Evolutionary conservation across 2,329 filamentous ascomycete genomes (phyloP), one percentile per base, ranked within the genome.

Genomic region (Curvularia lunata): DNA sequence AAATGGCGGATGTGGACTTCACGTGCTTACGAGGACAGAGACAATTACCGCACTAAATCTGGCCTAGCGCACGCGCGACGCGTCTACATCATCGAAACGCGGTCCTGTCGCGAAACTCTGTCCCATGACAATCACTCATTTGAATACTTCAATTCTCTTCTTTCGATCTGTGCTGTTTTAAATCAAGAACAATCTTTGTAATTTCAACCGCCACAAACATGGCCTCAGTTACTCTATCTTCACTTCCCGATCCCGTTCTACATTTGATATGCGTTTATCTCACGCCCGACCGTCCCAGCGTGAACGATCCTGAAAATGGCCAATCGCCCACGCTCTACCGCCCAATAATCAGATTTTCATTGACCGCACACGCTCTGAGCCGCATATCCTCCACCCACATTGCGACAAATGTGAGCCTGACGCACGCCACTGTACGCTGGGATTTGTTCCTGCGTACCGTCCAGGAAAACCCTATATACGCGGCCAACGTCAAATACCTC

Each of bases 11-110:
- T 25, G 23, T 43, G 6, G 12, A 27, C 23, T 27, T 27, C 6
- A 25, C 25, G 40, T 27, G 25, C 41, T 37, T 5, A 18, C 6
- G 2, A n/a, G n/a, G n/a, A 18, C 5, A 38, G n/a, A 40, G 18
- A 25, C 37, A 27, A 40, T 46, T 30, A 43, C 28, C 12, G 50
- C 34, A 13, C 56, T 32, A 32, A 9, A 34, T 47, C 18, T 8
- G 32, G 47, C 32, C 30, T 58, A 58, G 56, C 52, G 52, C 27
- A 43, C 18, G 27, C 52, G 34, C 41, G 52, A 48, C 56, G 56
- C 56, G 56, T 55, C 56, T 55, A 54, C 56, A 55, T 55, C 52
- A 55, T 58, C 51, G 40, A 50, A 34, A 55, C 56, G 56, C 56
- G 56, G 55, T 47, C 37, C 47, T 19, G 43, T 43, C 47, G n/a